These are phyloP conservation scores for Colletotrichum ledebouriae DNA, from an alignment of 2,329 filamentous ascomycete genomes.

Conservation along the genomic window DNA sequence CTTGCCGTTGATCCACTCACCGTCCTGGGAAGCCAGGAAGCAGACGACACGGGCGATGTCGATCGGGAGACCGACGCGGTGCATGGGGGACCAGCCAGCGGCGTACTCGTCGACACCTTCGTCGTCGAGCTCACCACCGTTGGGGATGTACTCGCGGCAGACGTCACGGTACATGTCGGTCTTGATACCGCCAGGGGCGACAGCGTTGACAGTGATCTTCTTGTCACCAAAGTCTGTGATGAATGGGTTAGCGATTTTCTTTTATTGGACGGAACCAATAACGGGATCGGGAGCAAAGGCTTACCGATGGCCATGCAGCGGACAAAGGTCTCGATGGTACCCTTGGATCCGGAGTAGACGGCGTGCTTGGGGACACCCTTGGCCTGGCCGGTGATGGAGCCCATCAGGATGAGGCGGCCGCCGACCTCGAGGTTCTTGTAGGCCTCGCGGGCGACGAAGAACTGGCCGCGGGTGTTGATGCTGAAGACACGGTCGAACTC, in stretches of 20 bases:
- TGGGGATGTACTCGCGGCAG: slow-evolving; percentile 74
- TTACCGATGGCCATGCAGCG: slow-evolving; percentile 78
- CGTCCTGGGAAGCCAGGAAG: slow-evolving; percentile 62
- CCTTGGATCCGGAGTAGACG: slow-evolving; percentile 82
- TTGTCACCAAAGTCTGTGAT: slow-evolving; percentile 72
- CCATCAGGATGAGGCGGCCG: slow-evolving; percentile 80
- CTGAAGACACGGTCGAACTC: slow-evolving; percentile 80
- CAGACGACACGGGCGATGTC: slow-evolving; percentile 77
- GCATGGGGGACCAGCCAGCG: slow-evolving; percentile 66
- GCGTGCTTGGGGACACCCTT: slow-evolving; percentile 78
- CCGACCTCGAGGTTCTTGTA: slow-evolving; percentile 77
- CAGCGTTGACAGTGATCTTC: slow-evolving; percentile 76
- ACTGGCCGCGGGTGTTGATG: slow-evolving; percentile 77
- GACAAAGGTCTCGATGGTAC: slow-evolving; percentile 82
- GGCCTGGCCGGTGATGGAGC: slow-evolving; percentile 76
- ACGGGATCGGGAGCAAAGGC: slow-evolving; percentile 41
- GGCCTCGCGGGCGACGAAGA: slow-evolving; percentile 79
- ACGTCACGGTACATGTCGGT: slow-evolving; percentile 60
- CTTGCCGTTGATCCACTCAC: slow-evolving; percentile 62
- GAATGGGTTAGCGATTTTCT: neutral
- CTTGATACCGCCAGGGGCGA: slow-evolving; percentile 77
- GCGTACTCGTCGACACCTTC: slow-evolving; percentile 69
- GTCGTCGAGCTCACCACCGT: slow-evolving; percentile 66
- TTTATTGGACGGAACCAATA: no score
- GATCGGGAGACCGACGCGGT: slow-evolving; percentile 75